A percentile compares a stretch with the other conserved stretches of the same genome.
Evolutionary conservation across 768 basidiomycete species (phyloP).

Genomic region (Lyophyllum shimeji): DNA sequence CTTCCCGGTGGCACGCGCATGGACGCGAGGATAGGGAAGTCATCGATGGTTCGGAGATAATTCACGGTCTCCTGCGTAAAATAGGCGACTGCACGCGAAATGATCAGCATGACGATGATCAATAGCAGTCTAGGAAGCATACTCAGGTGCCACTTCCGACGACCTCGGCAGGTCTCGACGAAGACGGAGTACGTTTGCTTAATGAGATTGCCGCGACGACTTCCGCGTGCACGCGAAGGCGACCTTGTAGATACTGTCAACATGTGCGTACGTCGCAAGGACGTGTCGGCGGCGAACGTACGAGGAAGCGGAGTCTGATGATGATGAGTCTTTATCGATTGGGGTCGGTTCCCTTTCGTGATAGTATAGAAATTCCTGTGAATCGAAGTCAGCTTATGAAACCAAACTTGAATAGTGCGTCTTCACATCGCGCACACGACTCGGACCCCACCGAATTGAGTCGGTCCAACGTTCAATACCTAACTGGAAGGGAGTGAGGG

Average conservation of each 20-base stretch:
- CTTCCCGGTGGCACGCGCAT: slow-evolving; percentile 57
- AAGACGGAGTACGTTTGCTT: slow-evolving; percentile 84
- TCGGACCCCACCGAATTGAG: slow-evolving; percentile 77
- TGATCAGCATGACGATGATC: slow-evolving; percentile 5
- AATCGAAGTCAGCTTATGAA: slow-evolving; percentile 7
- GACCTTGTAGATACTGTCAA: slow-evolving; percentile 17
- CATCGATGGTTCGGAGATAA: slow-evolving; percentile 56
- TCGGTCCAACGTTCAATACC: slow-evolving; percentile 86
- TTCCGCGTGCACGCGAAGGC: slow-evolving; percentile 24
- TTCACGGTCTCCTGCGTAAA: slow-evolving; percentile 65
- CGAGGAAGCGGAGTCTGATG: slow-evolving; percentile 53
- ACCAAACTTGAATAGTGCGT: not conserved
- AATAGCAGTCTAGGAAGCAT: slow-evolving; percentile 23
- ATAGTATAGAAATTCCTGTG: slow-evolving; percentile 76
- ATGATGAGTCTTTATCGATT: slow-evolving; percentile 42
- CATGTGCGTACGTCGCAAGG: not conserved
- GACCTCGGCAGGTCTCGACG: slow-evolving; percentile 63
- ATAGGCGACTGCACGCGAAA: slow-evolving; percentile 60
- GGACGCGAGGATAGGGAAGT: slow-evolving; percentile 51
- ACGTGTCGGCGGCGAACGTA: slow-evolving; percentile 27
- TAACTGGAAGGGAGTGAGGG: slow-evolving; percentile 39
- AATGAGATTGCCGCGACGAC: slow-evolving; percentile 49
- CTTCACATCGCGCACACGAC: slow-evolving; percentile 71
- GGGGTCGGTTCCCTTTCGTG: slow-evolving; percentile 61
- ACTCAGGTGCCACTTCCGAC: slow-evolving; percentile 84